phyloP scores from a whole-genome alignment of 208 protist species.

The Naegleria gruberi region DNA sequence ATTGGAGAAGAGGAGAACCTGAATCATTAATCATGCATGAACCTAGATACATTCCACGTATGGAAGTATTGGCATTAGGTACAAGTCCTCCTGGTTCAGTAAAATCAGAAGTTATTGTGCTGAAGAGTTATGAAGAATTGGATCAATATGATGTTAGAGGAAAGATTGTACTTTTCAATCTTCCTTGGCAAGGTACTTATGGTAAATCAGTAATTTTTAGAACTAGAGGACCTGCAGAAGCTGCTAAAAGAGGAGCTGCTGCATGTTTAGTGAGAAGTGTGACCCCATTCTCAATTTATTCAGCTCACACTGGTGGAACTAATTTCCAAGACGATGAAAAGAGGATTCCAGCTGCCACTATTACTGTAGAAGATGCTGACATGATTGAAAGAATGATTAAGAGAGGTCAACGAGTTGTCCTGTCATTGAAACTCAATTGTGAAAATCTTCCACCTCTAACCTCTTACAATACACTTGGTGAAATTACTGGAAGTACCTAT shows the following conservation, averaged over 20 bases:
- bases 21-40: neutral
- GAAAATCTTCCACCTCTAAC: neutral
- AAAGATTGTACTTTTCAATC: slow-evolving; percentile 12
- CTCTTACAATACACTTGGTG: slow-evolving; percentile 33
- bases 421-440: slow-evolving; percentile 38
- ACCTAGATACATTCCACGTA: neutral
- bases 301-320: neutral
- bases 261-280: neutral
- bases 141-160: neutral
- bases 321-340: neutral
- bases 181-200: neutral
- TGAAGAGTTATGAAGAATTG: neutral
- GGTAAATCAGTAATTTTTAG: neutral
- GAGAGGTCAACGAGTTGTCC: neutral
- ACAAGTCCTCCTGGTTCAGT: neutral
- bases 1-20: slow-evolving; percentile 19
- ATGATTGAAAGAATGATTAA: slow-evolving; percentile 25
- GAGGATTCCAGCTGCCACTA: neutral
- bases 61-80: slow-evolving; percentile 1
- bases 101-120: neutral
- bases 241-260: neutral
- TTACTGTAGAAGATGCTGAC: slow-evolving; percentile 35
- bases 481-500: slow-evolving; percentile 32
- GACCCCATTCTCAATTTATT: neutral
- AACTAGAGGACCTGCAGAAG: neutral